Evolutionary conservation across 495 filamentous ascomycete species (phyloP).

Genomic region (Aspergillus diversus): DNA sequence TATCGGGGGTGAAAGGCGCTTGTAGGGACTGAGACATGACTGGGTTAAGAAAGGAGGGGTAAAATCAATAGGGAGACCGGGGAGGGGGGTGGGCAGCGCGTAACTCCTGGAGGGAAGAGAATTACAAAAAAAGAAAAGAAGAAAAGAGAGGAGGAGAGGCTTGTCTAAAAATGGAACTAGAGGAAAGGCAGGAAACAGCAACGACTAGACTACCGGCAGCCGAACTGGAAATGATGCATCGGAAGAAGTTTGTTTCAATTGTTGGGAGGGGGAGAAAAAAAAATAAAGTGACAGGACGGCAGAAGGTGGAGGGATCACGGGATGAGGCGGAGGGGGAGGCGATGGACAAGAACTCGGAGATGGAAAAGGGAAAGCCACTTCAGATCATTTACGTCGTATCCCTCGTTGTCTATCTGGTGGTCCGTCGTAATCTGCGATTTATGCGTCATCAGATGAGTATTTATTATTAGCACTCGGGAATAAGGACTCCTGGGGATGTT

Average conservation of each 20-base stretch:
- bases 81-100: not conserved
- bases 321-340: constrained; percentile 15
- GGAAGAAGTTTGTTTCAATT: constrained; percentile 9
- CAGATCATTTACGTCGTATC: not conserved
- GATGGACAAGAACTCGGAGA: too few relatives aligned
- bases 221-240: constrained; percentile 16
- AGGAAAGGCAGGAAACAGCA: not conserved
- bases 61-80: not conserved
- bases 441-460: constrained; percentile 2
- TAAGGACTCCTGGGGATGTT: not conserved
- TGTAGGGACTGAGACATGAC: constrained; percentile 28
- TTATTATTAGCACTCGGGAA: not conserved
- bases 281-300: not conserved
- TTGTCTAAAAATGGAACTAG: constrained; percentile 20
- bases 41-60: constrained; percentile 1
- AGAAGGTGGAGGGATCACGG: constrained; percentile 18
- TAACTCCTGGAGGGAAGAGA: not conserved
- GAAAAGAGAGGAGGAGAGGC: constrained; percentile 7
- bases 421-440: not conserved
- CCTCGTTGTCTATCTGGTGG: not conserved
- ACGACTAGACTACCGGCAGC: constrained; percentile 5
- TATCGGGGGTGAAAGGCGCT: constrained; percentile 42
- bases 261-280: constrained; percentile 1
- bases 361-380: not conserved
- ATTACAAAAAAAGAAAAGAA: constrained; percentile 5